Base-by-base conservation (phyloP, 1,284 basidiomycete species). In the Ganoderma lingzhi region DNA sequence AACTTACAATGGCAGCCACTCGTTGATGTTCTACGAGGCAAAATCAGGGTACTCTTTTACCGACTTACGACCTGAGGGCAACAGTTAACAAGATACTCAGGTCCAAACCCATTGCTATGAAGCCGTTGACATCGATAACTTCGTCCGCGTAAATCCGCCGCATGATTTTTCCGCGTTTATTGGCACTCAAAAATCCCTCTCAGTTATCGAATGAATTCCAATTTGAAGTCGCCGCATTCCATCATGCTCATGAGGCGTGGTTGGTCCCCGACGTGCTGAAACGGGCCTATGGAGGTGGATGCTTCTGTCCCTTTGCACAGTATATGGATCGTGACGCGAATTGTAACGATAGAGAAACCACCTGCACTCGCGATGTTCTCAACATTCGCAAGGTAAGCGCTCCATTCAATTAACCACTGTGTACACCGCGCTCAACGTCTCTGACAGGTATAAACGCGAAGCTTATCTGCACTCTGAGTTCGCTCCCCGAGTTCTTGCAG, bases 1-100 rank as follows among this genome's bases (percentile, higher is more conserved):
- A 88, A 90, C 65, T 81, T 96, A 30, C 87, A 93, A 74, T 94
- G 92, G 88, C 95, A 96, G 78, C 86, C 90, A 2, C 81, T 96
- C 14, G 92, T 95, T 0, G 95, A 96, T 72, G 90, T 96, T 2
- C 81, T 97, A 37, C 84, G 96, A 73, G 94, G 93, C 6, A 85
- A 85, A 68, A 84, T 91, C 73, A 93, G 93, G 83, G 90, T 90
- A 44, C 6, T 62, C 10, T 12, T 45, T 17, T 19, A n/a, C 15
- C 19, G 35, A 14, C 19, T 23, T 14, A 41, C 3, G 19, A n/a
- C 64, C 17, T 12, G 9, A n/a, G 42, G 30, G 35, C 39, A 44
- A 37, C 19, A 37, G 17, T 9, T 45, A n/a, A 51, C 19, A n/a
- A 2, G 17, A 14, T 6, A 10, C 59, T 14, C 39, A 88, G 87